Base-by-base conservation (phyloP, 2,329 filamentous ascomycete species). In the Dendryphion nanum region DNA sequence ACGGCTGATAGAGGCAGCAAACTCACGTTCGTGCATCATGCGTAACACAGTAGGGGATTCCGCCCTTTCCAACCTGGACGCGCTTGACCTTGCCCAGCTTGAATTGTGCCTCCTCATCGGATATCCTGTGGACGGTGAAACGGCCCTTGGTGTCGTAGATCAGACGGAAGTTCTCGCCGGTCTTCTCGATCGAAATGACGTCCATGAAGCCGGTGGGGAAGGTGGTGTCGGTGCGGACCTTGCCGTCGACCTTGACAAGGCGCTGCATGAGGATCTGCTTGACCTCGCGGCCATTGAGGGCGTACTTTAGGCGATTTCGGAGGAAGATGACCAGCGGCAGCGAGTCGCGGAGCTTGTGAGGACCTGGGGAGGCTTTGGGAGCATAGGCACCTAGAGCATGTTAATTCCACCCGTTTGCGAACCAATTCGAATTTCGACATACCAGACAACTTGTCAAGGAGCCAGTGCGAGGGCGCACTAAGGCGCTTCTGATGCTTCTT, bases 1-100 rank as follows among this genome's bases (percentile, higher is more conserved):
- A 96, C 91, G 91, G 85, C 91, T 96, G 91, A 96, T 90, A 93
- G 90, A 96, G 89, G 86, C 86, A 77, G 81, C 85, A 82, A 86
- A 97, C 91, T 95, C 81, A 98, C 91, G 93, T 98, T 89, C 93
- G 86, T 79, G 93, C 93, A 93, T 98, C 93, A 88, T 98, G 93
- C 90, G 93, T 98, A 88, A 98, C 93, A 89, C 97, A 96, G 90
- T 95, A 98, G 94, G 93, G 93, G 85, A 98, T 95, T 81, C 90
- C 93, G 78, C 93, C 94, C 77, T 89, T 91, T 81, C 93, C 93
- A 67, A 98, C 83, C 82, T 98, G 93, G 52, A 98, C 93, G 69
- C 91, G 86, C 88, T 96, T 96, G 80, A 98, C 93, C 83, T 97
- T 98, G 82, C 90, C 90, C 66, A 98, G 82, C 86, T 98, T 98